Evolutionary conservation across 495 filamentous ascomycete genomes (phyloP).

Genomic region (Talaromyces nanjingensis): DNA sequence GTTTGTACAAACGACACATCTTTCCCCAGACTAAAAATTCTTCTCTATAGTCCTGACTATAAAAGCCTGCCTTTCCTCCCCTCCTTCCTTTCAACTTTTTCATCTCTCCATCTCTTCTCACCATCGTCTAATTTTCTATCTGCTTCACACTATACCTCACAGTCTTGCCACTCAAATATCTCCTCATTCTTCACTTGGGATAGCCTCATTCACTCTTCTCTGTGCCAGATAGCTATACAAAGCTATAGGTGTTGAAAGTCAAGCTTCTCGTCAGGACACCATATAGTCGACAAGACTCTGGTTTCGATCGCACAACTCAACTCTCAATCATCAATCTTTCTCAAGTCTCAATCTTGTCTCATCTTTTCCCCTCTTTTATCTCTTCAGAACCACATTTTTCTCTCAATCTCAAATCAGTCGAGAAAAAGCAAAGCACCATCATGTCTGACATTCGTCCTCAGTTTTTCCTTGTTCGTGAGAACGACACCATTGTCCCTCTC

Average conservation of each 20-base stretch:
- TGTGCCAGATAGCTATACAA: neutral
- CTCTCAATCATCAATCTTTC: constrained; percentile 10
- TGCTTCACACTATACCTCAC: neutral
- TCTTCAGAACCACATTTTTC: constrained; percentile 5
- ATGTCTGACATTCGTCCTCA: constrained; percentile 25
- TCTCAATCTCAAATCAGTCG: constrained; percentile 8
- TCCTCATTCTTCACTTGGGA: neutral
- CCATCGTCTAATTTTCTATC: constrained; percentile 11
- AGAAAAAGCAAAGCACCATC: constrained; percentile 12
- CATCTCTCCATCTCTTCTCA: constrained; percentile 9
- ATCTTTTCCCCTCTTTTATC: constrained; percentile 7
- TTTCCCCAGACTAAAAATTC: neutral
- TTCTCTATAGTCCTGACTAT: neutral
- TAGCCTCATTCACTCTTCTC: neutral
- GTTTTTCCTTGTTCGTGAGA: constrained; percentile 51
- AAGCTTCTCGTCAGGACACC: neutral
- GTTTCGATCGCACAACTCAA: neutral
- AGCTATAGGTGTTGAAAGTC: neutral
- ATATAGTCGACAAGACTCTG: neutral
- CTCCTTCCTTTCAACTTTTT: neutral
- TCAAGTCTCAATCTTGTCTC: constrained; percentile 11
- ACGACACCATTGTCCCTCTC: constrained; percentile 54
- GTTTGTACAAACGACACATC: neutral
- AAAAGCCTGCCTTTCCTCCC: neutral
- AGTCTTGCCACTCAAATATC: neutral